Base-by-base conservation (phyloP, 192 early-diverging fungal genomes). In the Haplosporangium gracile region DNA sequence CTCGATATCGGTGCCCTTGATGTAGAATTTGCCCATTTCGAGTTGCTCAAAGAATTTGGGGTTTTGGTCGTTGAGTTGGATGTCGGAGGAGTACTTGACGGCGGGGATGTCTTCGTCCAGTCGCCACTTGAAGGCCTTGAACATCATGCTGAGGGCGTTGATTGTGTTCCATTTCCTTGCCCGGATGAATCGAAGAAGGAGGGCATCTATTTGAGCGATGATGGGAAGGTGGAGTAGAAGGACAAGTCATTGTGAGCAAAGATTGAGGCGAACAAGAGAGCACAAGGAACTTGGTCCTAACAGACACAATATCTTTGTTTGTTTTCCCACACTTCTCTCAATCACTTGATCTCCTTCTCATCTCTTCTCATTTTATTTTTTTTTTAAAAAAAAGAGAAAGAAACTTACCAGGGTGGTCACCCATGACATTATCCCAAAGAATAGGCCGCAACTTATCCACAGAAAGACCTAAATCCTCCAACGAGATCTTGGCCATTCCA, bases 141-240 rank as follows among this genome's bases (percentile, higher is more conserved):
- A 76, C 22, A 95, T 70, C 97, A 97, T 97, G 7, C 79, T 88
- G 10, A 95, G 84, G 0, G 97, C 95, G 57, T 93, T 94, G 49
- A 93, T 85, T 4, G 95, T 90, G 74, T 97, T 92, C 96, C 97
- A 98, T 77, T 98, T 98, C 70, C 97, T 92, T 26, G 97, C 97
- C 40, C 97, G 92, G 69, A 97, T 86, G 85, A 96, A 97, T 24
- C 97, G 91, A 47, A 97, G 90, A 57, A 95, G 43, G n/a, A 96
- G 80, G 0, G 92, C 81, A 85, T 97, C 97, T 85, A 42, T 22
- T 51, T 18, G 47, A 51, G 24, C n/a, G 4, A 16, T 34, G 49
- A 18, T 7, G 13, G 5, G 29, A 34, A 24, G 29, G 16, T 16
- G 4, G 13, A 34, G 45, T 15, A 38, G 13, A 72, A 47, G 49